These are phyloP conservation scores for Acanthamoeba castellanii DNA, from an alignment of 208 protist species.

Conservation along the genomic window DNA sequence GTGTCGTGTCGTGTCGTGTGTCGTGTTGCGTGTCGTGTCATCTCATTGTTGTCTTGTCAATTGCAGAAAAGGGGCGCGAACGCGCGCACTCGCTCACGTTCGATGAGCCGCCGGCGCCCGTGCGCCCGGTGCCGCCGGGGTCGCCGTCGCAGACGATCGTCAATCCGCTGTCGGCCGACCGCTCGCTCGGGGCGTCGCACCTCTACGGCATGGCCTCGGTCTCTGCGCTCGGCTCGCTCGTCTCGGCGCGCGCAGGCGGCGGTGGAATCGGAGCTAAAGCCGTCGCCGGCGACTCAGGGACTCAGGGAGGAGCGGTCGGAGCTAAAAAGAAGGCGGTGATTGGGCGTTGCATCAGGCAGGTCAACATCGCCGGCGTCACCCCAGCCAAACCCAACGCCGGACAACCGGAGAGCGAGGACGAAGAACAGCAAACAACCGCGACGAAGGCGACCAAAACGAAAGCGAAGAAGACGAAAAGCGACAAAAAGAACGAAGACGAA, in stretches of 20 bases:
- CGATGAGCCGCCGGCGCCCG: neutral
- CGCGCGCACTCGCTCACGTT: neutral
- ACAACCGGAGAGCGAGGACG: neutral
- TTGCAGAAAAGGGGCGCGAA: neutral
- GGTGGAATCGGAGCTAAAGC: neutral
- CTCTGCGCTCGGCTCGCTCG: neutral
- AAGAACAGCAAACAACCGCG: neutral
- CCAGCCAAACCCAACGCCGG: neutral
- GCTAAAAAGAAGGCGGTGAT: slow-evolving; percentile 36
- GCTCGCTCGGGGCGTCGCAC: slow-evolving; percentile 16
- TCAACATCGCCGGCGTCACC: neutral
- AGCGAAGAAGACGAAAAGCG: slow-evolving; percentile 16
- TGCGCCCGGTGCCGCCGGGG: neutral
- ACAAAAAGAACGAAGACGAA: neutral
- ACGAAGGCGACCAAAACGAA: neutral
- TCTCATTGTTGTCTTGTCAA: too few relatives aligned
- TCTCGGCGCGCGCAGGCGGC: neutral
- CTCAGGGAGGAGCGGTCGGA: neutral
- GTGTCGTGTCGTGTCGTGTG: too few relatives aligned
- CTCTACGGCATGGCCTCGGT: slow-evolving; percentile 26
- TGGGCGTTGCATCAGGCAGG: slow-evolving; percentile 3
- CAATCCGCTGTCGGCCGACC: neutral
- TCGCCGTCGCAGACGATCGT: neutral
- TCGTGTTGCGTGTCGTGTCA: neutral
- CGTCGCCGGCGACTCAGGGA: neutral